A percentile compares a stretch with the other conserved stretches of the same genome.
These are phyloP conservation scores for Glarea lozoyensis DNA, from an alignment of 495 filamentous ascomycete species.

Conservation along the genomic window DNA sequence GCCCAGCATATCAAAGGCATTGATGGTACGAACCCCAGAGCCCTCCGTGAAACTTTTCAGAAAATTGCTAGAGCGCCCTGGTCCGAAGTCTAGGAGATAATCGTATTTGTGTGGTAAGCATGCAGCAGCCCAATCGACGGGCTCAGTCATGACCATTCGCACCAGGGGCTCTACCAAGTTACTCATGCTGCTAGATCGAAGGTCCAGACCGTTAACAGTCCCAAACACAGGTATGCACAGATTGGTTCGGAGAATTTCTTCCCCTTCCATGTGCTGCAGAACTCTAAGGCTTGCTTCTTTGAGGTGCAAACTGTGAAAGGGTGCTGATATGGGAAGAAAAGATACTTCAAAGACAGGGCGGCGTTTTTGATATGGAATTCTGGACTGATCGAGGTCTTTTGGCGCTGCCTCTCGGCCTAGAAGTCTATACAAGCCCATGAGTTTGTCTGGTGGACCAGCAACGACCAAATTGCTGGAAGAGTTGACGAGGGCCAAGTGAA, in stretches of 20 bases:
- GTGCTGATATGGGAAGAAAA: conserved; percentile 90
- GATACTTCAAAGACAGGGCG: conserved; percentile 89
- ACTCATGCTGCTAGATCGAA: conserved; percentile 48
- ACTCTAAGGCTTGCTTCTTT: conserved; percentile 68
- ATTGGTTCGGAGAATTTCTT: conserved; percentile 54
- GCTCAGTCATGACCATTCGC: conserved; percentile 82
- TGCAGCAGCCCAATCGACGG: conserved; percentile 85
- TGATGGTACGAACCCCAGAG: conserved; percentile 84
- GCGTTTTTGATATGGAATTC: conserved; percentile 81
- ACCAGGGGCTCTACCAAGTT: conserved; percentile 68
- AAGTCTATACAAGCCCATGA: conserved; percentile 88
- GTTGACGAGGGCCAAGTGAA: conserved; percentile 86
- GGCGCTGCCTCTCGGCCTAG: conserved; percentile 88
- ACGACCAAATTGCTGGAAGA: conserved; percentile 91
- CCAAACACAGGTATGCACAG: conserved; percentile 78
- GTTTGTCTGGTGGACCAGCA: conserved; percentile 82
- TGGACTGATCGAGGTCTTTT: conserved; percentile 85
- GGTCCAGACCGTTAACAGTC: conserved; percentile 78
- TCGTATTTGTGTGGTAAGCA: conserved; percentile 77
- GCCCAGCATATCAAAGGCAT: conserved; percentile 82
- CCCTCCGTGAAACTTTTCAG: conserved; percentile 95
- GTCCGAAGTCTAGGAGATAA: conserved; percentile 90
- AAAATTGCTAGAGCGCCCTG: conserved; percentile 73
- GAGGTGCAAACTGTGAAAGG: conserved; percentile 91
- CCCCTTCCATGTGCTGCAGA: conserved; percentile 46